phyloP scores from a whole-genome alignment of 2,329 filamentous ascomycete species.

The Huntiella decipiens region DNA sequence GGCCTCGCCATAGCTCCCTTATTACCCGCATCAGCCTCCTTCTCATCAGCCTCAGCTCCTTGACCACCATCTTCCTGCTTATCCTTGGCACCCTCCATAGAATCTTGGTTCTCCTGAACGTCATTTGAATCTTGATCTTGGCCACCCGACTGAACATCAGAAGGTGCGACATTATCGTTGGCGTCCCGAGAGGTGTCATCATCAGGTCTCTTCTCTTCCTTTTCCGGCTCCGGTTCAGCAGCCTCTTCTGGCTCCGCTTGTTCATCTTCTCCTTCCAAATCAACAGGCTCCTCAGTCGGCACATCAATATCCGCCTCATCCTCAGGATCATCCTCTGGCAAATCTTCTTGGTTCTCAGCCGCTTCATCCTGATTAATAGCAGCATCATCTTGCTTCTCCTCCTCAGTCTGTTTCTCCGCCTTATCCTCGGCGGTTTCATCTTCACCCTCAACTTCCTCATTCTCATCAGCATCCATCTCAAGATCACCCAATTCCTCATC shows the following conservation, averaged over 20 bases:
- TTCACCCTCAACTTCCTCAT: conserved; percentile 24
- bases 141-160: conserved; percentile 41
- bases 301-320: conserved; percentile 11
- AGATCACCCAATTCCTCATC: conserved; percentile 41
- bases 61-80: conserved; percentile 48
- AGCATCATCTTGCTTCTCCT: conserved; percentile 28
- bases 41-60: conserved; percentile 44
- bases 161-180: conserved; percentile 19
- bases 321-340: conserved; percentile 17
- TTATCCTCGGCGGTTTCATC: conserved; percentile 15
- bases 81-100: conserved; percentile 38
- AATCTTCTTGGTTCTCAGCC: conserved; percentile 14
- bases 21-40: conserved; percentile 43
- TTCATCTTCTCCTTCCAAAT: conserved; percentile 20
- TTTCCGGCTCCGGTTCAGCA: conserved; percentile 21
- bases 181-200: conserved; percentile 11
- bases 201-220: conserved; percentile 18
- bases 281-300: conserved; percentile 13
- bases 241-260: conserved; percentile 33
- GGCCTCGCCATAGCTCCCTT: conserved; percentile 35
- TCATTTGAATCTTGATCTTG: conserved; percentile 35
- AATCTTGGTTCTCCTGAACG: conserved; percentile 41
- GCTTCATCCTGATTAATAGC: conserved; percentile 30
- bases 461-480: conserved; percentile 21
- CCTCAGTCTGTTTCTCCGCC: conserved; percentile 45